Base-by-base conservation (phyloP, 176 grass and related monocot species). In the Lolium multiflorum region DNA sequence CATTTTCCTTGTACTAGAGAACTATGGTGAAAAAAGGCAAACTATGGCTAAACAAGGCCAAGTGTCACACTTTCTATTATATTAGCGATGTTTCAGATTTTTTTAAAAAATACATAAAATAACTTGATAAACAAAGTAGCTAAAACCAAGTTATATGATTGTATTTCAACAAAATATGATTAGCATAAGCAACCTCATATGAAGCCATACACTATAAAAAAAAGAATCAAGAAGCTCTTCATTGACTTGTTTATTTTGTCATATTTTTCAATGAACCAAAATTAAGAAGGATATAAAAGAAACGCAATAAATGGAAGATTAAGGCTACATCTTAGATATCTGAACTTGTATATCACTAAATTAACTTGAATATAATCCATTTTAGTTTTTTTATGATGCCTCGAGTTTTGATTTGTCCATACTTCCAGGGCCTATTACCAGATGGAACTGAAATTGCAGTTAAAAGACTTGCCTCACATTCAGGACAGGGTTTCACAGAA, bases 401-500 rank as follows among this genome's bases (percentile, higher is more conserved):
- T 4, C 0, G 5, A 59, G 2, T 47, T 16, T 16, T 74, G 0
- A 37, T 73, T 31, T 35, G 25, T 50, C 8, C 41, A 64, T 76
- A 85, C 16, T 77, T 71, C 18, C 9, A 88, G 81, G 74, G 87
- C 6, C 18, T 79, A 61, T 41, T 88, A 47, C 26, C 63, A 52
- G 39, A 71, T 38, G 87, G 52, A 7, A 43, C 51, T 6, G 47
- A 78, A 6, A 55, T 84, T 28, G 82, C 74, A 25, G 61, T 68
- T 11, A 85, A 85, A 77, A 85, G 83, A 24, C 83, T 85, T 46
- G 74, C 73, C 14, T 20, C 83, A 58, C 28, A 37, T 69, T 85
- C 83, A 8, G 39, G 58, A 56, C 83, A 85, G 11, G 83, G 83
- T 56, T 52, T 69, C 4, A 21, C 16, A 5, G 83, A 85, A 61